Conservation (phyloP, 768 basidiomycete genomes). For the Cyclocybe cylindracea region DNA sequence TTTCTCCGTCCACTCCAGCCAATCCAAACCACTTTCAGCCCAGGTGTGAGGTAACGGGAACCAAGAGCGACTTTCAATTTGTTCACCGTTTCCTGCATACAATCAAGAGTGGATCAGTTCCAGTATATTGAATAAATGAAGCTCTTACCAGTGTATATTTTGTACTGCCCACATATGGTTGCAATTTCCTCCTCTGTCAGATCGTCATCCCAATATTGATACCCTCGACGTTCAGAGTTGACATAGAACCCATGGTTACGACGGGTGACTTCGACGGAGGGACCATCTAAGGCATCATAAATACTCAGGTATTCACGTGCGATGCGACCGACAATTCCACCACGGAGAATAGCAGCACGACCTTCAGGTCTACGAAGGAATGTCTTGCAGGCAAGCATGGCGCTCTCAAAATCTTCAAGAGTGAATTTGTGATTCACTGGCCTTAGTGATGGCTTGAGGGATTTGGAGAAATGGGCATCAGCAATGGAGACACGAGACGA, state of each 20-base stretch:
- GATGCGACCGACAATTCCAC: constrained; percentile 11
- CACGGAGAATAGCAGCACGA: constrained; percentile 10
- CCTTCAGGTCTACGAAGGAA: constrained; percentile 2
- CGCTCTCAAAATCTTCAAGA: constrained; percentile 1
- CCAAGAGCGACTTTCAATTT: no score
- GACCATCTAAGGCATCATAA: constrained; percentile 9
- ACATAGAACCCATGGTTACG: constrained; percentile 5
- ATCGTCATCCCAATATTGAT: constrained; percentile 9
- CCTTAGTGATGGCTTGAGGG: background rate
- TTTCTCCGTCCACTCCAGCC: no score
- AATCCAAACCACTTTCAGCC: no score
- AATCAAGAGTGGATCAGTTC: no score
- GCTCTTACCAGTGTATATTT: constrained; percentile 9
- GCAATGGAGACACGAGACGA: background rate
- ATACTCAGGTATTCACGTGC: constrained; percentile 7
- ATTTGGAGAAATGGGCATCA: background rate
- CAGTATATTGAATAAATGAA: background rate
- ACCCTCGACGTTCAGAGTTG: background rate
- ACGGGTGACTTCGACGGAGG: constrained; percentile 8
- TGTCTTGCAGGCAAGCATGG: background rate
- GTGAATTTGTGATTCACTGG: background rate
- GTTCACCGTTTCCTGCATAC: no score
- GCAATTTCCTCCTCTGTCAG: constrained; percentile 12
- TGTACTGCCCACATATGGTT: constrained; percentile 11
- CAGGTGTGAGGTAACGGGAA: no score